Evolutionary conservation across 345 rosid species (phyloP).

Genomic region (Laguncularia racemosa): DNA sequence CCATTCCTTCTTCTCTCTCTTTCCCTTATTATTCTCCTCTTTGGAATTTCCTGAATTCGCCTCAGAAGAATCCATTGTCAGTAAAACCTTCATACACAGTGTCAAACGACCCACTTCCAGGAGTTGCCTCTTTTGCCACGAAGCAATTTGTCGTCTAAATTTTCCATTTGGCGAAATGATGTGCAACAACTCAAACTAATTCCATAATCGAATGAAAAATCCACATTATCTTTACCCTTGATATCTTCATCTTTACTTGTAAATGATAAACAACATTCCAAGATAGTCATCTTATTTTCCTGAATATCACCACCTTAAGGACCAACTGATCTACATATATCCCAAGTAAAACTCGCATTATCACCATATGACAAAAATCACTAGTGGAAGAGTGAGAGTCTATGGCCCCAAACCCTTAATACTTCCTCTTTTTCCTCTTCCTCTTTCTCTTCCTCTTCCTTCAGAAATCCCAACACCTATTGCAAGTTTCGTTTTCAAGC

Average conservation of each 20-base stretch:
- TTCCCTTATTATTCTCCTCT: no score
- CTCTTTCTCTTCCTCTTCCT: no score
- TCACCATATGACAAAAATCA: conserved; percentile 3
- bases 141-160: conserved; percentile 11
- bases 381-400: conserved; percentile 15
- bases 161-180: conserved; percentile 18
- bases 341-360: conserved; percentile 18
- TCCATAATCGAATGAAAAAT: background rate
- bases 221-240: background rate
- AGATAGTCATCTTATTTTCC: background rate
- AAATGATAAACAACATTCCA: background rate
- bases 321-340: conserved; percentile 14
- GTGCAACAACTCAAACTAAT: background rate
- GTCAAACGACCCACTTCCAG: conserved; percentile 32
- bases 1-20: no score
- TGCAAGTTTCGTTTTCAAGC: no score
- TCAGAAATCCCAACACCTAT: no score
- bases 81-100: conserved; percentile 26
- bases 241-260: background rate
- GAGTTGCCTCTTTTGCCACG: conserved; percentile 25
- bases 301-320: conserved; percentile 5
- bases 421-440: background rate
- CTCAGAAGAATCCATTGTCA: no score
- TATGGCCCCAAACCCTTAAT: conserved; percentile 17
- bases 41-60: no score